Base-by-base conservation (phyloP, 2,329 filamentous ascomycete species). In the Cercospora brassicicola region DNA sequence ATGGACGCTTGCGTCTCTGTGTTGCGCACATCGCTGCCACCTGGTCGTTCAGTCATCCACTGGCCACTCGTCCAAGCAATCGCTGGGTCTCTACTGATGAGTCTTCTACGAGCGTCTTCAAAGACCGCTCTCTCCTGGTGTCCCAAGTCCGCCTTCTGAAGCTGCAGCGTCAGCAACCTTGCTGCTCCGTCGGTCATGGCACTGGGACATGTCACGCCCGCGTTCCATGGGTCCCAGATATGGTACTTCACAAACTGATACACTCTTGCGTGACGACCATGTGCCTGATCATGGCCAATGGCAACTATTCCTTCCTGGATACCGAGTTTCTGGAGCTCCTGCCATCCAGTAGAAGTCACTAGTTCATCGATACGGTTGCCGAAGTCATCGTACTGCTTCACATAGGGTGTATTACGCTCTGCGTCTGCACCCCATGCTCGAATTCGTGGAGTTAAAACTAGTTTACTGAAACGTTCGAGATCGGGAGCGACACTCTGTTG, bases 21-120 rank as follows among this genome's bases (percentile, higher is more conserved):
- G 42, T 85, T 83, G 3, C 87, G 87, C 1, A 92, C 88, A 72
- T 92, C 90, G 70, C 88, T 91, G 0, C 90, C 90, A 1, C 90
- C 89, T 0, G 84, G 83, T 2, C 90, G 83, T 73, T 92, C 90
- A 0, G 90, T 92, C 90, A 92, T 91, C 90, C 90, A 92, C 76
- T 92, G 90, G 0, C 90, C 89, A 48, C 86, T 90, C 0, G 89
- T 92, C 90, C 90, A 92, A 0, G 87, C 86, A 18, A 78, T 71
- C 0, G 73, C 64, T 0, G 82, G 79, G 63, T 89, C 82, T 4
- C 85, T 81, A 3, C 84, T 87, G 1, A 81, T 86, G 2, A 91
- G 79, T 11, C 84, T 84, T 5, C 79, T 74, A 70, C 84, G 87
- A 4, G 70, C 61, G 13, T 69, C 66, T 56, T 72, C 61, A 33